Conservation (phyloP, 441 rosid species). For the Croton laevigatus region DNA sequence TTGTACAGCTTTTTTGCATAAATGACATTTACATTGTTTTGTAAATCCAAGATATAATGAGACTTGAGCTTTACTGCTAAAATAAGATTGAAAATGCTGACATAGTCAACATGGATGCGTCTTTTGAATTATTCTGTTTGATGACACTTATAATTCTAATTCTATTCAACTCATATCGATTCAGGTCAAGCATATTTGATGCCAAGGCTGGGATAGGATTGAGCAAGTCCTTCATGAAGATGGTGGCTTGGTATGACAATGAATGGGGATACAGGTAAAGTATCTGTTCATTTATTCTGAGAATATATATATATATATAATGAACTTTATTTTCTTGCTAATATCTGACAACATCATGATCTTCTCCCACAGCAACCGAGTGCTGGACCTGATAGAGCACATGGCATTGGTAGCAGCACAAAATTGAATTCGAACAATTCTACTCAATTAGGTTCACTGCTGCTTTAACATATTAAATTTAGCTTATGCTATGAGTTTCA, state of each 20-base stretch:
- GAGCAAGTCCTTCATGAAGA: conserved; percentile 73
- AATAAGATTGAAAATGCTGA: neutral
- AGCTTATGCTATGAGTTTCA: neutral
- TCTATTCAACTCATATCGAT: neutral
- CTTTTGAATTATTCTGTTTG: neutral
- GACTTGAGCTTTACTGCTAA: neutral
- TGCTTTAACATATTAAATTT: conserved; percentile 13
- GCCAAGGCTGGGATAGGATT: conserved; percentile 96
- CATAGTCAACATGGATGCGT: neutral
- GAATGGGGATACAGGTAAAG: conserved; percentile 99
- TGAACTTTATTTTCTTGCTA: neutral
- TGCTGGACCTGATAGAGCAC: conserved; percentile 93
- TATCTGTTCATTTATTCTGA: neutral
- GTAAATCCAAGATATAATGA: too few species aligned
- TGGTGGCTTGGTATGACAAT: conserved; percentile 94
- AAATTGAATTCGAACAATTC: conserved; percentile 25
- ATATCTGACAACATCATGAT: neutral
- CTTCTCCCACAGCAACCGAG: conserved; percentile 74
- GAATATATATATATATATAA: neutral
- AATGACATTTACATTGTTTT: too few species aligned
- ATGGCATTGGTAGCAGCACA: conserved; percentile 84
- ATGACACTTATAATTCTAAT: neutral
- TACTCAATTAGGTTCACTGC: conserved; percentile 2
- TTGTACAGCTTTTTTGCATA: neutral
- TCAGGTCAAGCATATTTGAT: conserved; percentile 96